Base-by-base conservation (phyloP, 169 alveolate genomes). In the Eimeria falciformis region DNA sequence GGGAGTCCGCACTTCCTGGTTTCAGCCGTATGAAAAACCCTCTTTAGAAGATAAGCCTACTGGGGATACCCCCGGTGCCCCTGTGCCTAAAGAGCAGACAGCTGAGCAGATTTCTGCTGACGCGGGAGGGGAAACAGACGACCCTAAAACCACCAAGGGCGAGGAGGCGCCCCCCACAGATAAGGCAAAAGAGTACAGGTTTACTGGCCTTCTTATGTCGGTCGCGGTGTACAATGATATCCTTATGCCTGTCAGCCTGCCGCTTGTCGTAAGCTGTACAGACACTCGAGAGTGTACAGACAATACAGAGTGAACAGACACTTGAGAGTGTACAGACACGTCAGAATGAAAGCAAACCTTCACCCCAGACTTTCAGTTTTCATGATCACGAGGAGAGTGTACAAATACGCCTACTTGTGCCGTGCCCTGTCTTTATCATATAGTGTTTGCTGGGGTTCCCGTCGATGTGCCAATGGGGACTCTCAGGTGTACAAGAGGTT, bases 191-290 rank as follows among this genome's bases (percentile, higher is more conserved):
- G 55, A 78, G 37, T 78, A 78, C 50, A 50, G 88, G 88, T 53
- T 78, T 25, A 78, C 58, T 6, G 88, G 88, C 12, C 68, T 47
- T 0, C 88, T 78, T 50, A 71, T 71, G 21, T 46, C 88, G 14
- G 53, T 78, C 73, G 88, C 88, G 53, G 58, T 78, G 53, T 78
- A 78, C 71, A 78, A 78, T 71, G 88, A 78, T 18, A 53, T 78
- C 53, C 25, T 78, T 43, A 78, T 78, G 88, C 88, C 88, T 6
- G 73, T 78, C 29, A 56, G 46, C 23, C 40, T 78, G 40, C 88
- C 88, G 4, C 68, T 78, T 21, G 88, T 78, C 17, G 88, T 78
- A n/a, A 21, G 71, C 29, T 37, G 12, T 69, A 17, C 17, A 23
- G 55, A 33, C 81, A 27, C 58, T 50, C 18, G 62, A 0, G 1